These are phyloP conservation scores for Xerocomellus dryophilus DNA, from an alignment of 768 basidiomycete genomes.

Conservation along the genomic window DNA sequence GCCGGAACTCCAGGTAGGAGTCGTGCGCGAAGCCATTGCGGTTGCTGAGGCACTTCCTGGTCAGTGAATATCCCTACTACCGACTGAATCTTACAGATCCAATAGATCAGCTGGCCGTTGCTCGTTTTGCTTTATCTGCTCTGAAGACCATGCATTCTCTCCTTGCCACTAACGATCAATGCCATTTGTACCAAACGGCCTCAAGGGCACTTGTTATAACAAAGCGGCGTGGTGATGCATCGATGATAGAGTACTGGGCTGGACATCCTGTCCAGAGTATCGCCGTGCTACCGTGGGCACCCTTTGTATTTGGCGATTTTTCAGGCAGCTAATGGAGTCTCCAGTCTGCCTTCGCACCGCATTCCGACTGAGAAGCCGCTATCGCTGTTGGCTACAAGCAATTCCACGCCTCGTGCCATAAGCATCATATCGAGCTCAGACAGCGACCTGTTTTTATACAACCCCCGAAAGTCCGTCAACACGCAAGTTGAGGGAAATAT, in stretches of 20 bases:
- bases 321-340: constrained; percentile 5
- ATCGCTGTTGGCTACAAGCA: constrained; percentile 46
- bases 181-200: constrained; percentile 70
- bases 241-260: constrained; percentile 83
- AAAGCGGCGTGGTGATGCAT: constrained; percentile 70
- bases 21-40: constrained; percentile 88
- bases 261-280: constrained; percentile 76
- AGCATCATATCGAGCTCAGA: constrained; percentile 54
- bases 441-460: constrained; percentile 86
- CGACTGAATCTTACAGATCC: constrained; percentile 3
- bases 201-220: constrained; percentile 70
- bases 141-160: constrained; percentile 69
- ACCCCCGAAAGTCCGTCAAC: constrained; percentile 66
- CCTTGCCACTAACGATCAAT: constrained; percentile 74
- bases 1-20: constrained; percentile 91
- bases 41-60: constrained; percentile 91
- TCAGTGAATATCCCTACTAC: constrained; percentile 32
- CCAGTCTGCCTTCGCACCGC: constrained; percentile 68
- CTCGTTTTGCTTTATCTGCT: constrained; percentile 87
- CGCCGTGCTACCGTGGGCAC: constrained; percentile 67
- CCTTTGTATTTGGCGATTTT: neutral
- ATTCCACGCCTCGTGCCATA: constrained; percentile 37
- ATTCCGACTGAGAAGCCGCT: constrained; percentile 70
- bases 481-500: constrained; percentile 32
- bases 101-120: constrained; percentile 78